Evolutionary conservation across 2,329 filamentous ascomycete species (phyloP).

Genomic region (Chrysosporium queenslandicum): DNA sequence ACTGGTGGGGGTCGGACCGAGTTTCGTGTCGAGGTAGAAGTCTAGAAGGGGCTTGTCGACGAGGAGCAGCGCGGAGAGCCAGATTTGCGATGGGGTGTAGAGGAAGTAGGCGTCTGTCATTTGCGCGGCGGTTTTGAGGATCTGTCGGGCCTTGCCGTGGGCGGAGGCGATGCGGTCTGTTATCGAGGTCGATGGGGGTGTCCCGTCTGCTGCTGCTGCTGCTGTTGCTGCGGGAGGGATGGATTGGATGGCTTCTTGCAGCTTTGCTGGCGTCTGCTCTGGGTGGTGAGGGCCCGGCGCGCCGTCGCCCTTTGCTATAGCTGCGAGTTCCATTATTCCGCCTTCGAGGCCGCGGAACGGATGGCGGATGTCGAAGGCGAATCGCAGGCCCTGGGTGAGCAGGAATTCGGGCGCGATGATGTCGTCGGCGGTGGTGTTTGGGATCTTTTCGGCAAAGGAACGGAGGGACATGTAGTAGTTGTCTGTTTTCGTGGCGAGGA

Average conservation of each 20-base stretch:
- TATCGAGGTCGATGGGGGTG: constrained; percentile 36
- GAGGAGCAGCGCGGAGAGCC: constrained; percentile 68
- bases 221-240: no score
- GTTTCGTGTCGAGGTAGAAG: constrained; percentile 38
- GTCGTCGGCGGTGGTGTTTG: constrained; percentile 63
- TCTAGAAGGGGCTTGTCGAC: constrained; percentile 50
- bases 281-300: constrained; percentile 25
- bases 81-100: constrained; percentile 88
- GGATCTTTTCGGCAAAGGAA: constrained; percentile 59
- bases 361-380: constrained; percentile 86
- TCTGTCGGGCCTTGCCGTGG: constrained; percentile 60
- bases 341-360: constrained; percentile 83
- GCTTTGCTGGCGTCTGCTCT: constrained; percentile 25
- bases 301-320: constrained; percentile 53
- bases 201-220: constrained; percentile 16
- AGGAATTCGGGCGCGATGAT: constrained; percentile 88
- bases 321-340: constrained; percentile 68
- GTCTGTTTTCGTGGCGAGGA: constrained; percentile 89
- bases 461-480: constrained; percentile 61
- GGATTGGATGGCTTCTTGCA: constrained; percentile 25
- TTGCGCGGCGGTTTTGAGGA: constrained; percentile 68
- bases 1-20: constrained; percentile 22
- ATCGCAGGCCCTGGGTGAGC: constrained; percentile 81
- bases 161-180: constrained; percentile 48
- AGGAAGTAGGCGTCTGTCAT: constrained; percentile 96